Conservation (phyloP, 495 filamentous ascomycete species). For the Copromyces sp. region DNA sequence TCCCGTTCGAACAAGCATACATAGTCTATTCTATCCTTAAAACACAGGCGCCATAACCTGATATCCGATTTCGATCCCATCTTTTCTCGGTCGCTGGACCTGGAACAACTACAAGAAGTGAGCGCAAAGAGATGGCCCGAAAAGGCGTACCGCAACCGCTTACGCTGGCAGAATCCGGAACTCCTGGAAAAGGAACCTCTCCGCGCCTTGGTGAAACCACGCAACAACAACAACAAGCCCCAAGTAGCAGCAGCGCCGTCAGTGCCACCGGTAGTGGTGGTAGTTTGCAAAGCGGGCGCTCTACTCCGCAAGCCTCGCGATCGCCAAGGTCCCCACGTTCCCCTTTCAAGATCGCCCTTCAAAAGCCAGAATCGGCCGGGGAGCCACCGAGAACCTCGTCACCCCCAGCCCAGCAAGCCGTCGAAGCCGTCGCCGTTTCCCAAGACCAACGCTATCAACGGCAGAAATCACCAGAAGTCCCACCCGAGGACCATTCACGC, state of each 20-base stretch:
- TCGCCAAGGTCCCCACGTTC: conserved; percentile 45
- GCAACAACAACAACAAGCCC: conserved; percentile 5
- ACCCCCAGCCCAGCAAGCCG: neutral
- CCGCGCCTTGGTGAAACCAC: conserved; percentile 27
- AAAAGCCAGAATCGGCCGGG: conserved; percentile 22
- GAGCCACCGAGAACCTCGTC: conserved; percentile 14
- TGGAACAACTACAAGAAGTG: conserved; percentile 2
- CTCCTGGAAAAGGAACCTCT: conserved; percentile 18
- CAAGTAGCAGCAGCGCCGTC: neutral
- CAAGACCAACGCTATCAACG: conserved; percentile 7
- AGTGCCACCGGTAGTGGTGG: neutral
- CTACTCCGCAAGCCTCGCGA: conserved; percentile 27
- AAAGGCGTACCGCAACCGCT: conserved; percentile 45
- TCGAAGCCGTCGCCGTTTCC: neutral
- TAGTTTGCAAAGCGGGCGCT: neutral
- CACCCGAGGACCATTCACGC: conserved; percentile 6
- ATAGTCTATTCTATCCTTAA: neutral
- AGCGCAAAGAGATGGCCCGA: conserved; percentile 37
- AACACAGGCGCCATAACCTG: neutral
- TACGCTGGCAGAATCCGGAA: conserved; percentile 30
- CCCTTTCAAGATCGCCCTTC: conserved; percentile 35
- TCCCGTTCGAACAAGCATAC: neutral
- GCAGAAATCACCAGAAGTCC: conserved; percentile 4
- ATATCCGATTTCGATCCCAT: neutral
- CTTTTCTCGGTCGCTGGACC: neutral